Percentiles rank a stretch among this genome's conserved stretches.
Evolutionary conservation across 495 filamentous ascomycete species (phyloP).

Genomic region (Podospora pseudopauciseta): DNA sequence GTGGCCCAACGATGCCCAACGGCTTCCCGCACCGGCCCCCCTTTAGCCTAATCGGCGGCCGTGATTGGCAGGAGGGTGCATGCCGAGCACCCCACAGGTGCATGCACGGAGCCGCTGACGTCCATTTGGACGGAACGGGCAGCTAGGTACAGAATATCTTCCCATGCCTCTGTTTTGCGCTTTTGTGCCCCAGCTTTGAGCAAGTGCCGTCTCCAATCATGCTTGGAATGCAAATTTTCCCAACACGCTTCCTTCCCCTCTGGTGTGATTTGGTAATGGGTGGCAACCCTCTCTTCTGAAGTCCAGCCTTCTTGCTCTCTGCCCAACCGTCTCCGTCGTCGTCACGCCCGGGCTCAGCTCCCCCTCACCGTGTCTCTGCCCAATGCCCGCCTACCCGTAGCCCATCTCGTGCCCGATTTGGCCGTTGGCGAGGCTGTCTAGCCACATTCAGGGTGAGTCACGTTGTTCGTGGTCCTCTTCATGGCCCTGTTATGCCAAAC

Average conservation of each 20-base stretch:
- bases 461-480: constrained; percentile 7
- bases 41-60: not conserved
- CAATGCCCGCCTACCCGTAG: constrained; percentile 30
- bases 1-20: constrained; percentile 35
- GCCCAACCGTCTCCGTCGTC: constrained; percentile 10
- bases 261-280: constrained; percentile 38
- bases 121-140: constrained; percentile 24
- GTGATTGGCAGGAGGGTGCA: constrained; percentile 23
- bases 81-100: not conserved
- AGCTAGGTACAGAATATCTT: not conserved
- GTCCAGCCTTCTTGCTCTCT: constrained; percentile 22
- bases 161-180: constrained; percentile 1
- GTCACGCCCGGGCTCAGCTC: constrained; percentile 22
- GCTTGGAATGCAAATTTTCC: not conserved
- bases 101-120: constrained; percentile 28
- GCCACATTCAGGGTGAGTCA: constrained; percentile 31
- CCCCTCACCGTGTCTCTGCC: constrained; percentile 20
- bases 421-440: constrained; percentile 26
- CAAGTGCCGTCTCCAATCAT: constrained; percentile 1
- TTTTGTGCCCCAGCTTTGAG: not conserved
- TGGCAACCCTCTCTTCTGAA: constrained; percentile 17
- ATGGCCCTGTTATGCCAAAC: constrained; percentile 1
- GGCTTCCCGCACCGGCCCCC: constrained; percentile 2
- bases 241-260: not conserved
- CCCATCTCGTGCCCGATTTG: constrained; percentile 20